Evolutionary conservation across 805 yeast genomes (phyloP).

Genomic region (Wickerhamiella spandovensis): DNA sequence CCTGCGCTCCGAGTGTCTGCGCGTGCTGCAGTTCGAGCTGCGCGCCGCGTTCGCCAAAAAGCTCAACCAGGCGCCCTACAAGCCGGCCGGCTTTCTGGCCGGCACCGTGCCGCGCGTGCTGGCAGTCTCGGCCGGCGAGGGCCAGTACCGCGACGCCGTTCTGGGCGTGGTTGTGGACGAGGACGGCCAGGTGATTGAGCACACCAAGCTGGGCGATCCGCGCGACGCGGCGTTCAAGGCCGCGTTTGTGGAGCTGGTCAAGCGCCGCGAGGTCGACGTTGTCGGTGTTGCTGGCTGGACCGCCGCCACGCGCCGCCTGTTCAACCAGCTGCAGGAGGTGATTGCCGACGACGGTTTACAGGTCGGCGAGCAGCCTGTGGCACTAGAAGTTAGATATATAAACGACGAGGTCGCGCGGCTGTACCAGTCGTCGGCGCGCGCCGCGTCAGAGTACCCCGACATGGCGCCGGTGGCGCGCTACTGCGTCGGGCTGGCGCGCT

Average conservation of each 20-base stretch:
- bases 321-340: constrained; percentile 36
- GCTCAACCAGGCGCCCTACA: constrained; percentile 87
- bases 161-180: constrained; percentile 70
- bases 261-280: constrained; percentile 69
- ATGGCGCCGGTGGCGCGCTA: constrained; percentile 69
- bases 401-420: constrained; percentile 88
- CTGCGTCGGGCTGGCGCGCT: constrained; percentile 81
- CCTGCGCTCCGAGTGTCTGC: constrained; percentile 61
- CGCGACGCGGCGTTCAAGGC: constrained; percentile 51
- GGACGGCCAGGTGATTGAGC: constrained; percentile 63
- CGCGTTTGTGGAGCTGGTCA: constrained; percentile 46
- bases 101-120: constrained; percentile 81
- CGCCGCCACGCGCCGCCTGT: constrained; percentile 52
- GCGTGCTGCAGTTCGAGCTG: constrained; percentile 51
- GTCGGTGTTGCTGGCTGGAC: constrained; percentile 84
- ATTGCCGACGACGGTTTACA: constrained; percentile 38
- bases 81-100: constrained; percentile 60
- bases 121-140: constrained; percentile 76
- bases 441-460: constrained; percentile 68
- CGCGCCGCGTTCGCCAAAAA: constrained; percentile 56
- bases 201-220: constrained; percentile 66
- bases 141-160: constrained; percentile 72
- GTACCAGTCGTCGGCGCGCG: constrained; percentile 67
- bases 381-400: constrained; percentile 62
- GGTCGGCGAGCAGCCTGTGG: constrained; percentile 24